Conservation (phyloP, 192 early-diverging fungal species). For the Cetraspora pellucida region DNA sequence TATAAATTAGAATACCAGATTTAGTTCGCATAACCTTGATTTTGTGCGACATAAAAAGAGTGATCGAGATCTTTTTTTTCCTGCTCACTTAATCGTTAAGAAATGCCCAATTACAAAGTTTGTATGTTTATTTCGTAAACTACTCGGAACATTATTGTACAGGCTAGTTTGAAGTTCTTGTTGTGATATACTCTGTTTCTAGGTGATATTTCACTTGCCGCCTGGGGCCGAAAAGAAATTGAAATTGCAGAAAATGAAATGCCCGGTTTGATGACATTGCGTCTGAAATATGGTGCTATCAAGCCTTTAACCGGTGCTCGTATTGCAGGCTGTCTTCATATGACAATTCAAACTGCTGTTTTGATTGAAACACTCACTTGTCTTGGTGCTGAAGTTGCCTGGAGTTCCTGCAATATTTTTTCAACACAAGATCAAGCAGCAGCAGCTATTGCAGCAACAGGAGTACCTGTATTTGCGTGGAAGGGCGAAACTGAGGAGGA, state of each 20-base stretch:
- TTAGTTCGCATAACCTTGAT: too few relatives aligned
- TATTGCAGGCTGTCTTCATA: constrained; percentile 97
- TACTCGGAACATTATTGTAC: neutral
- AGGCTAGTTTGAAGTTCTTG: neutral
- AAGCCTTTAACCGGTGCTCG: constrained; percentile 94
- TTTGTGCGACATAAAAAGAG: too few relatives aligned
- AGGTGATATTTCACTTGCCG: constrained; percentile 59
- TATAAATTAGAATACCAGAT: too few relatives aligned
- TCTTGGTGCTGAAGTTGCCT: constrained; percentile 92
- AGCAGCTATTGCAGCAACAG: constrained; percentile 94
- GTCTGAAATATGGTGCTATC: constrained; percentile 86
- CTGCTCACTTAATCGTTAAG: neutral
- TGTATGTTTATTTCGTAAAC: neutral
- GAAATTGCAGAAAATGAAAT: constrained; percentile 97
- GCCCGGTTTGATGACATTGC: constrained; percentile 96
- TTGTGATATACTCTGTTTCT: neutral
- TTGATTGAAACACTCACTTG: constrained; percentile 95
- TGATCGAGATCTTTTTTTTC: too few relatives aligned
- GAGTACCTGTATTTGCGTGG: constrained; percentile 98
- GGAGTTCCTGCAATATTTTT: constrained; percentile 78
- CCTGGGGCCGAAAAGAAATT: constrained; percentile 97
- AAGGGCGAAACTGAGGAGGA: constrained; percentile 99
- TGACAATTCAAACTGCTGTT: constrained; percentile 99
- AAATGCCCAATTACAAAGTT: constrained; percentile 14
- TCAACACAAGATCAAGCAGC: constrained; percentile 99